These are phyloP conservation scores for Cordyceps cicadae DNA, from an alignment of 2,329 filamentous ascomycete genomes.

Conservation along the genomic window DNA sequence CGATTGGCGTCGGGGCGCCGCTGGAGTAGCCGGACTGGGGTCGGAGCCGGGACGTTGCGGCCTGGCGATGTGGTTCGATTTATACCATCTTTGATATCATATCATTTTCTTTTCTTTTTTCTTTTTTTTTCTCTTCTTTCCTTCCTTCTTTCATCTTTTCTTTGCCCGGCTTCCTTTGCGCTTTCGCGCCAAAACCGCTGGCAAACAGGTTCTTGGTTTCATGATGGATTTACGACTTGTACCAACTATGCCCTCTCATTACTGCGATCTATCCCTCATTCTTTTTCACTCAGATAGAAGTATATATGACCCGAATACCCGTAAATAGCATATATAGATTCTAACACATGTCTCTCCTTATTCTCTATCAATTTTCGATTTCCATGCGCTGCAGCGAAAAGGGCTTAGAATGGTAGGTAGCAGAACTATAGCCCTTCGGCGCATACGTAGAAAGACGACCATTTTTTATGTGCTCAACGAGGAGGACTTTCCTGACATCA, in stretches of 20 bases:
- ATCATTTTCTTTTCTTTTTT: neutral
- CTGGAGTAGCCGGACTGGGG: constrained; percentile 9
- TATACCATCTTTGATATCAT: neutral
- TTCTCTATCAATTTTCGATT: neutral
- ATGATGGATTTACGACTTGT: neutral
- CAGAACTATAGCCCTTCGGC: too few species aligned
- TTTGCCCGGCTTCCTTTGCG: neutral
- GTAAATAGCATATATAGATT: constrained; percentile 6
- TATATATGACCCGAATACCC: neutral
- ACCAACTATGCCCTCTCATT: neutral
- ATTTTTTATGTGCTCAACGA: neutral
- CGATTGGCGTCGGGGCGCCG: constrained; percentile 45
- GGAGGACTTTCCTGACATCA: neutral
- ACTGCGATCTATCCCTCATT: neutral
- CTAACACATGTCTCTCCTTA: neutral
- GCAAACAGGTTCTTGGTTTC: neutral
- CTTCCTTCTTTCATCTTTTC: neutral
- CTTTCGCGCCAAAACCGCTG: neutral
- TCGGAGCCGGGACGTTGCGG: neutral
- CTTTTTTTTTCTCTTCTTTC: neutral
- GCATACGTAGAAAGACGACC: neutral
- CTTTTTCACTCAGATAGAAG: neutral
- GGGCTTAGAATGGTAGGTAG: too few species aligned
- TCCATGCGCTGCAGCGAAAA: too few species aligned
- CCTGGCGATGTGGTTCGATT: neutral